A percentile compares a stretch with the other conserved stretches of the same genome.
phyloP scores from a whole-genome alignment of 345 rosid genomes.

The Diplotaxis tenuifolia region DNA sequence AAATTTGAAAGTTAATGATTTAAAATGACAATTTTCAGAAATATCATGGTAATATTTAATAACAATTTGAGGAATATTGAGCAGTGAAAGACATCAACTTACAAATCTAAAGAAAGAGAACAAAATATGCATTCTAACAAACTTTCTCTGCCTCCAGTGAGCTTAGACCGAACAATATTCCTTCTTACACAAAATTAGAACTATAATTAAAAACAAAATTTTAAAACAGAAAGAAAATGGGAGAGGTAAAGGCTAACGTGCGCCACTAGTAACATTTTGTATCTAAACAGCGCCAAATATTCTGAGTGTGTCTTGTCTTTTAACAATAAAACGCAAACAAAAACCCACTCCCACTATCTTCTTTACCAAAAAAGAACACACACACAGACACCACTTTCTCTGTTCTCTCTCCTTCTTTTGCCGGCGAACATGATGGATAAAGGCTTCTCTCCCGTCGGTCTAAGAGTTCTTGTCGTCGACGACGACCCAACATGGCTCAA shows the following conservation, averaged over 20 bases:
- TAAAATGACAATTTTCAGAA: too few species aligned
- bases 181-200: not conserved
- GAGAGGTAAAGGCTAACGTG: constrained; percentile 31
- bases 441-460: constrained; percentile 84
- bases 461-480: constrained; percentile 94
- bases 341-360: constrained; percentile 33
- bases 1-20: too few species aligned
- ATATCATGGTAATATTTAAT: not conserved
- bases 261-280: constrained; percentile 44
- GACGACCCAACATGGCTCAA: constrained; percentile 96
- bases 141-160: not conserved
- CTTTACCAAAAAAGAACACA: constrained; percentile 31
- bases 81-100: constrained; percentile 20
- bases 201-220: not conserved
- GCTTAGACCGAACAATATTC: constrained; percentile 25
- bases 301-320: constrained; percentile 18
- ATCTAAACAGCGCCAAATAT: constrained; percentile 62
- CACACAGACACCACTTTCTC: constrained; percentile 7
- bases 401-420: constrained; percentile 15
- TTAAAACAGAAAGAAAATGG: not conserved
- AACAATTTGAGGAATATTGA: constrained; percentile 5
- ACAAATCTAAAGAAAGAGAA: constrained; percentile 1
- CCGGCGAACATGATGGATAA: constrained; percentile 53
- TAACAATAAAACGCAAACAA: constrained; percentile 37
- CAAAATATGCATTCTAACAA: not conserved